Conservation (phyloP, 495 filamentous ascomycete species). For the Trichoderma virens region DNA sequence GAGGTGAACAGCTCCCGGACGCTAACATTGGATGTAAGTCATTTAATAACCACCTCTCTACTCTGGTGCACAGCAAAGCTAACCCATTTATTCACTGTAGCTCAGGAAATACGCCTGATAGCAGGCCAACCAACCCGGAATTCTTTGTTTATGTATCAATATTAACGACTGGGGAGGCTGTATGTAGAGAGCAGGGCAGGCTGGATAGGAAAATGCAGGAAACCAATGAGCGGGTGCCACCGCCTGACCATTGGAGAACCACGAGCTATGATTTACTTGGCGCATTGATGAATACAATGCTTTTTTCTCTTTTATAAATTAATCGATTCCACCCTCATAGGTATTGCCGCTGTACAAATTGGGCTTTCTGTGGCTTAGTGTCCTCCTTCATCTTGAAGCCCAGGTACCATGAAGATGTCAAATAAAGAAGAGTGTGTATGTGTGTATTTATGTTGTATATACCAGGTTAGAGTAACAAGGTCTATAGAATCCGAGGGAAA, state of each 20-base stretch:
- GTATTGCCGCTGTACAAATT: neutral
- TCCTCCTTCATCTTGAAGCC: neutral
- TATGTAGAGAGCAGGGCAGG: neutral
- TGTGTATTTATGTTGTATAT: neutral
- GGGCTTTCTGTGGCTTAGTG: neutral
- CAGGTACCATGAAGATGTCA: neutral
- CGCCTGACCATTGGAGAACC: neutral
- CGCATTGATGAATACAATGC: neutral
- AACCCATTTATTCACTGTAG: constrained; percentile 13
- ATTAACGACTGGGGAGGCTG: neutral
- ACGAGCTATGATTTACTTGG: constrained; percentile 6
- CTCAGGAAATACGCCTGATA: constrained; percentile 26
- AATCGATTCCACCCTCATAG: neutral
- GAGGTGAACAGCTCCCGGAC: constrained; percentile 79
- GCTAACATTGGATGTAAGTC: constrained; percentile 88
- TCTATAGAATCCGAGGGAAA: neutral
- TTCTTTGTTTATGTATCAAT: constrained; percentile 2
- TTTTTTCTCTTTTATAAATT: neutral
- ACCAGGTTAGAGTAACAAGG: neutral
- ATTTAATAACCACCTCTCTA: neutral
- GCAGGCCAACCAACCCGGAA: neutral
- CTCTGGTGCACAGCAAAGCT: neutral
- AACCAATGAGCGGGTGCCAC: neutral
- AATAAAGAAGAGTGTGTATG: neutral
- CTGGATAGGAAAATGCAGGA: neutral